Conservation (phyloP, 2,329 filamentous ascomycete species). For the Fusarium sp. region DNA sequence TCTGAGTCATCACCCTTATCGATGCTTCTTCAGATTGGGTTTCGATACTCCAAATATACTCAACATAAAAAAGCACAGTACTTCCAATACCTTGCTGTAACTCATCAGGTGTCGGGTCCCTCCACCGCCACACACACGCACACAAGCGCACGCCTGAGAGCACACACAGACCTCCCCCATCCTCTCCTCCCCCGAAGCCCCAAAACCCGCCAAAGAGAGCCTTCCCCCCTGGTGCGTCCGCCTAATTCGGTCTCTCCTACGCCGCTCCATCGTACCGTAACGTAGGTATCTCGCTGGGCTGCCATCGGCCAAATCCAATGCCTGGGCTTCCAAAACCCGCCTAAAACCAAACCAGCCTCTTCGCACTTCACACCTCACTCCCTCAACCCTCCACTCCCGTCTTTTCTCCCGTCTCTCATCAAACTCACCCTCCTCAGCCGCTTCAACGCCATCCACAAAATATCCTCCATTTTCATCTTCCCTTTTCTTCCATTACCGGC, state of each 20-base stretch:
- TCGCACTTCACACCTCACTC: conserved; percentile 17
- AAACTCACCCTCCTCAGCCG: conserved; percentile 26
- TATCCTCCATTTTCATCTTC: conserved; percentile 38
- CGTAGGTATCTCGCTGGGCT: conserved; percentile 16
- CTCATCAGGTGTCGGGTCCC: conserved; percentile 32
- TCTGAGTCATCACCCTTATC: conserved; percentile 3
- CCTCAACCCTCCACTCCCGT: conserved; percentile 29
- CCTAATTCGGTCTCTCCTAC: conserved; percentile 43
- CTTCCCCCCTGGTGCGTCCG: conserved; percentile 34
- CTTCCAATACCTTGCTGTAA: conserved; percentile 24
- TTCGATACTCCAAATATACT: conserved; percentile 1
- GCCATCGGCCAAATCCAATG: conserved; percentile 31
- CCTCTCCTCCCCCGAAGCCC: conserved; percentile 15
- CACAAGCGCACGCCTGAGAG: conserved; percentile 24
- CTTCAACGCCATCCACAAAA: conserved; percentile 40
- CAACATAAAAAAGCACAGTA: conserved; percentile 2
- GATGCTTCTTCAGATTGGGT: neutral
- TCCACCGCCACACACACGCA: conserved; percentile 43
- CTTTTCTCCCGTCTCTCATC: conserved; percentile 42
- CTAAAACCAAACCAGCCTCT: conserved; percentile 46
- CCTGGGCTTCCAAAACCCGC: conserved; percentile 43
- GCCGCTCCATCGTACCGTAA: conserved; percentile 8
- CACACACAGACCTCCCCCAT: conserved; percentile 42
- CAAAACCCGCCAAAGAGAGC: conserved; percentile 24
- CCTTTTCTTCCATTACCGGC: conserved; percentile 25